These are phyloP conservation scores for Nemania bipapillata DNA, from an alignment of 2,329 filamentous ascomycete genomes.

Conservation along the genomic window DNA sequence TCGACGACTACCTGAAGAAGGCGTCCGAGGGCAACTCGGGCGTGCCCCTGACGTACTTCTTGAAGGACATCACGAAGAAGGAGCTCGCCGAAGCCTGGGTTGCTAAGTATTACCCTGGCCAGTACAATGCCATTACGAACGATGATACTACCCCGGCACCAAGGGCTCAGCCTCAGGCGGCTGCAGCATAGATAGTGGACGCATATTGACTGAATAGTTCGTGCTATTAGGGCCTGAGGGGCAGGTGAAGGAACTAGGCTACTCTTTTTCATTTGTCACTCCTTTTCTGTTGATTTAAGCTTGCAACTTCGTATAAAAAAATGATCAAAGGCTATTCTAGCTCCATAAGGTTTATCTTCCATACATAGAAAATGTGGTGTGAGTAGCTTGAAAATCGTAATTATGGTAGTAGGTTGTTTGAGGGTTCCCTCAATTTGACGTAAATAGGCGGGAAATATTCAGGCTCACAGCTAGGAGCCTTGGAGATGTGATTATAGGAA, in stretches of 20 bases:
- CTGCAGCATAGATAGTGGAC: not conserved
- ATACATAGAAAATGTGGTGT: too few relatives aligned
- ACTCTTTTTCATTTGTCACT: not conserved
- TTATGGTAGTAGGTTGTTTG: too few relatives aligned
- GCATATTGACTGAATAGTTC: not conserved
- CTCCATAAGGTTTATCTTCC: too few relatives aligned
- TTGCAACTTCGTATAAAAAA: too few relatives aligned
- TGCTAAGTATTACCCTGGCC: conserved; percentile 37
- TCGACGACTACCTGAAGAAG: conserved; percentile 40
- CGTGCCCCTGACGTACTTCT: conserved; percentile 36
- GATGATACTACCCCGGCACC: conserved; percentile 21
- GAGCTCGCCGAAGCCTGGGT: conserved; percentile 37
- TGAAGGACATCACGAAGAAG: conserved; percentile 39
- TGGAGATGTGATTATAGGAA: too few relatives aligned
- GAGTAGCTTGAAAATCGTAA: too few relatives aligned
- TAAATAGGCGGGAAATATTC: too few relatives aligned
- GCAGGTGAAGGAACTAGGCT: not conserved
- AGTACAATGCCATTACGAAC: conserved; percentile 26
- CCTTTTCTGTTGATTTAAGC: too few relatives aligned
- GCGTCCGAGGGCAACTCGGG: conserved; percentile 34
- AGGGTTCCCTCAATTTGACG: too few relatives aligned
- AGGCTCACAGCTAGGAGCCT: too few relatives aligned
- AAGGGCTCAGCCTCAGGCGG: not conserved
- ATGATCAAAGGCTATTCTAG: too few relatives aligned
- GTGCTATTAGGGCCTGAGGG: not conserved